Evolutionary conservation across 1,139 yeast genomes (phyloP).

Genomic region (Yarrowia galli): DNA sequence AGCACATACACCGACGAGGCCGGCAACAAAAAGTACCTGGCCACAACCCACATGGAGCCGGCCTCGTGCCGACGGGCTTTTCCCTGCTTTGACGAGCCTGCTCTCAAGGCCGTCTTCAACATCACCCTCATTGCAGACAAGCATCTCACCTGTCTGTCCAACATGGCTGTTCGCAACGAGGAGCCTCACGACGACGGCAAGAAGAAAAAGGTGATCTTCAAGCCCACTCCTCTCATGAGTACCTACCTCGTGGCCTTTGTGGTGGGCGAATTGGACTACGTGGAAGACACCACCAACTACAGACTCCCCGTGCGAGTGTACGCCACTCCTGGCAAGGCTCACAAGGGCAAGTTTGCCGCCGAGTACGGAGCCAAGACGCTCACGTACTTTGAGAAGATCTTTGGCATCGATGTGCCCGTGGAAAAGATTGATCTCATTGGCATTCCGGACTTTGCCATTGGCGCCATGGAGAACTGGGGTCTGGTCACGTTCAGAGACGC

Average conservation of each 20-base stretch:
- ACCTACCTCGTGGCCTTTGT: slow-evolving; percentile 84
- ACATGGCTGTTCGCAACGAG: slow-evolving; percentile 65
- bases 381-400: slow-evolving; percentile 72
- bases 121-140: slow-evolving; percentile 64
- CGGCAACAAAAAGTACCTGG: slow-evolving; percentile 68
- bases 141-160: slow-evolving; percentile 71
- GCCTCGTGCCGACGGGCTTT: slow-evolving; percentile 85
- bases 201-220: slow-evolving; percentile 59
- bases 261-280: slow-evolving; percentile 77
- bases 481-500: slow-evolving; percentile 81
- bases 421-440: slow-evolving; percentile 86
- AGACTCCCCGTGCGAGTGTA: slow-evolving; percentile 82
- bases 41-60: slow-evolving; percentile 86
- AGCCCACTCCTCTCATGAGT: slow-evolving; percentile 77
- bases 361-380: slow-evolving; percentile 78
- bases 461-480: slow-evolving; percentile 96
- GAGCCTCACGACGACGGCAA: slow-evolving; percentile 37
- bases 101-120: slow-evolving; percentile 73
- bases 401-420: slow-evolving; percentile 76
- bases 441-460: slow-evolving; percentile 81
- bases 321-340: slow-evolving; percentile 75
- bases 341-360: slow-evolving; percentile 71
- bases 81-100: slow-evolving; percentile 87
- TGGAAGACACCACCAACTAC: slow-evolving; percentile 64
- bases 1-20: slow-evolving; percentile 69